Base-by-base conservation (phyloP, 768 basidiomycete genomes). In the Leccinum pellstonianum region DNA sequence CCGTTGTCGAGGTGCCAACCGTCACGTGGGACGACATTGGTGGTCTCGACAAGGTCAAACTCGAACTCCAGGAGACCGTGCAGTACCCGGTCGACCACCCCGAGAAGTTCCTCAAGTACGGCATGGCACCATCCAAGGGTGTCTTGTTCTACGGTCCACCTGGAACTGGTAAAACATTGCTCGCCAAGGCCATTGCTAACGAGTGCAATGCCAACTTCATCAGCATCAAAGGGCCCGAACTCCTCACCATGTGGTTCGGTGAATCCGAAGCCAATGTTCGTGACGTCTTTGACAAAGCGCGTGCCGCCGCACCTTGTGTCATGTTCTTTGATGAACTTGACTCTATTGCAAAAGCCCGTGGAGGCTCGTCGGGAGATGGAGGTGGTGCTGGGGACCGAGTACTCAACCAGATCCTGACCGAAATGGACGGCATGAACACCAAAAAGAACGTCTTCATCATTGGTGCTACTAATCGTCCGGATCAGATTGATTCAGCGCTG, bases 321-420 rank as follows among this genome's bases (percentile, higher is more conserved):
- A 97, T 99, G 94, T 99, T 99, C 91, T 99, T 99, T 78, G 97
- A 99, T 69, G 97, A 99, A 76, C 82, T 99, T 74, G 97, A 99
- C 75, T 97, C 96, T 15, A 98, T 99, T 69, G 97, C 97, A 50
- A 98, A 98, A 80, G 86, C 95, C 55, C 93, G 97, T 77, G 97
- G 97, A 62, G 81, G 83, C 21, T 82, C 84, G 3, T 77, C 81
- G 9, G 95, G 95, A 41, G 97, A 98, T 76, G 97, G 78, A 56
- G 97, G 97, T 64, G 97, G 97, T 62, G 96, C 97, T 12, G 90
- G 96, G 38, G 97, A 99, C 71, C 93, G 97, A 79, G 97, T 98
- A 15, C 83, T 99, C 59, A 98, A 99, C 77, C 93, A 95, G 71
- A 91, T 95, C 66, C 86, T 97, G 7, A 97, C 95, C 61, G 95